phyloP scores from a whole-genome alignment of 768 basidiomycete species.

The Dentipellis fragilis region DNA sequence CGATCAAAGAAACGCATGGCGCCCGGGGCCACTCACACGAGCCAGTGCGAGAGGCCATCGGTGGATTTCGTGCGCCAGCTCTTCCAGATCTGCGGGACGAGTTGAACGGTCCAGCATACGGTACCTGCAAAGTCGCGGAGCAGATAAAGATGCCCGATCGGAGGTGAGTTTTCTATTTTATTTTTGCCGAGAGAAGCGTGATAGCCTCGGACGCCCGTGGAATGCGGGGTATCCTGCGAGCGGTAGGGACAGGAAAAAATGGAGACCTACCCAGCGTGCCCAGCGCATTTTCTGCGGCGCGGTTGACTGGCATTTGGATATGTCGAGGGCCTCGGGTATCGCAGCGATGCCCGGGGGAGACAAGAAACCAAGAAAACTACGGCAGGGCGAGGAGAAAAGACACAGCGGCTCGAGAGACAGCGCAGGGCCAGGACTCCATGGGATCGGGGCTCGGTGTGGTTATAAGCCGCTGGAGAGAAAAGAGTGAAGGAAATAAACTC shows the following conservation, averaged over 20 bases:
- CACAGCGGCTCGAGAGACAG: too few relatives aligned
- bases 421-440: too few relatives aligned
- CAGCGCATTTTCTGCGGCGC: slow-evolving; percentile 53
- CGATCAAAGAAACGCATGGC: neutral
- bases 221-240: neutral
- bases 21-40: slow-evolving; percentile 36
- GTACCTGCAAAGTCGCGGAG: slow-evolving; percentile 32
- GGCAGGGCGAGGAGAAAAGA: too few relatives aligned
- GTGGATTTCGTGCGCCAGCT: slow-evolving; percentile 59
- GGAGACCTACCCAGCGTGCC: slow-evolving; percentile 50
- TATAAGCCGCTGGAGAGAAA: too few relatives aligned
- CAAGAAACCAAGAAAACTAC: too few relatives aligned
- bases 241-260: neutral
- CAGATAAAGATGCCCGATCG: neutral
- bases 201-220: too few relatives aligned
- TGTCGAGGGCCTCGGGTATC: neutral
- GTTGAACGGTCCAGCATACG: slow-evolving; percentile 54
- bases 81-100: slow-evolving; percentile 69
- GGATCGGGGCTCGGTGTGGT: too few relatives aligned
- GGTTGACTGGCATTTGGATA: slow-evolving; percentile 33
- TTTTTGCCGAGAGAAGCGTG: too few relatives aligned
- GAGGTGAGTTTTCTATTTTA: neutral
- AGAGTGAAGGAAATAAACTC: neutral
- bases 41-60: slow-evolving; percentile 54
- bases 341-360: neutral